Conservation (phyloP, 495 filamentous ascomycete species). For the Platismatia glauca region DNA sequence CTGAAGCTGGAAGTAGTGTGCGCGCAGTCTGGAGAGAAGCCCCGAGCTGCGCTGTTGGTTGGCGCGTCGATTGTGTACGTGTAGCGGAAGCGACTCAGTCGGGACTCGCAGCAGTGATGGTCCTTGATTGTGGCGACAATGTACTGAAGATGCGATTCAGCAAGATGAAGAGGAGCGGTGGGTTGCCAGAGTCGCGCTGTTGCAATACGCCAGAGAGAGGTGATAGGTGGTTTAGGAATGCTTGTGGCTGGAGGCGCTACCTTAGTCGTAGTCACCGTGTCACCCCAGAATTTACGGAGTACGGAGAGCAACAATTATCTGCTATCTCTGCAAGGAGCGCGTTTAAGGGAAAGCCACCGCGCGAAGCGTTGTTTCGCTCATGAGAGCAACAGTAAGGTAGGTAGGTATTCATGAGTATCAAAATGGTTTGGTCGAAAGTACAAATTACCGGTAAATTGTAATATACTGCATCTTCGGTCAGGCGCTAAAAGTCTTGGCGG, state of each 20-base stretch:
- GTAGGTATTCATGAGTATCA: too few relatives aligned
- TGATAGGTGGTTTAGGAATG: background rate
- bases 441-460: too few relatives aligned
- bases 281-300: too few relatives aligned
- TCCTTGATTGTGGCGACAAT: background rate
- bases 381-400: too few relatives aligned
- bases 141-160: background rate
- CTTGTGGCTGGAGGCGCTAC: conserved; percentile 2
- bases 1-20: conserved; percentile 19
- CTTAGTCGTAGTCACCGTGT: too few relatives aligned
- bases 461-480: background rate
- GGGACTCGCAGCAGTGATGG: background rate
- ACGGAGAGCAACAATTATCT: too few relatives aligned
- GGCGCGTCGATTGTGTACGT: conserved; percentile 26
- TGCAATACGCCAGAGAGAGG: background rate
- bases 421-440: too few relatives aligned
- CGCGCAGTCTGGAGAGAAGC: conserved; percentile 31
- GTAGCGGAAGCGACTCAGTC: conserved; percentile 3
- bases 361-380: too few relatives aligned
- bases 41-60: conserved; percentile 21
- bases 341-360: too few relatives aligned
- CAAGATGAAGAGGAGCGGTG: background rate
- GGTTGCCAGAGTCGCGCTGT: background rate
- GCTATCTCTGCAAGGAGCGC: too few relatives aligned
- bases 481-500: too few relatives aligned